Evolutionary conservation across 2,329 filamentous ascomycete genomes (phyloP), one percentile per base, ranked within the genome.

Genomic region (Huntiella moniliformis): DNA sequence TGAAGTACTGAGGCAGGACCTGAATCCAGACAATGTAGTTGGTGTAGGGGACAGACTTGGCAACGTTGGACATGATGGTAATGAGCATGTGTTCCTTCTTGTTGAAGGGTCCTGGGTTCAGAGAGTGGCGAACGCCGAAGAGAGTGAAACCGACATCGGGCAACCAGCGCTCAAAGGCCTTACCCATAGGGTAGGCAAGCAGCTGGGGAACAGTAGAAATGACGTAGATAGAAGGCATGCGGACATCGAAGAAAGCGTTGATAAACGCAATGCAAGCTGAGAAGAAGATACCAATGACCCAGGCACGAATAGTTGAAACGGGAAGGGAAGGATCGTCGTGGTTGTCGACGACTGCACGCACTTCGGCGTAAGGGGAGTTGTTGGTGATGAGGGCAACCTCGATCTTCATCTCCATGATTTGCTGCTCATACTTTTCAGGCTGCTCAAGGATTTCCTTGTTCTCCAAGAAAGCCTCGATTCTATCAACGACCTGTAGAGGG

Each of bases 11-110:
- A 0, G 64, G 64, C 18, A 71, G 55, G 31, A 63, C 55, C 47
- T 71, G 68, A 2, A 63, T 64, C 65, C 66, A 70, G 40, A 69
- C 61, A 41, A 71, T 66, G 50, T 66, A 64, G 54, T 65, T 58
- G 1, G 67, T 69, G 52, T 71, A 71, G 0, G 68, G 67, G 11
- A 61, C 54, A 17, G 60, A 61, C 53, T 60, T 64, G 13, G 62
- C 61, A 3, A 64, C 65, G 54, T 74, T 73, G 36, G 74, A 69
- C 65, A 71, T 70, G 54, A 70, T 66, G 28, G 67, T 65, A 50
- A 74, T 69, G 42, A 74, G 57, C 61, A 71, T 65, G 56, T 73
- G 70, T 55, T 73, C 70, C 56, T 73, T 74, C 54, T 65, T 65
- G 51, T 65, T 68, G 56, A 73, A 73, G 1, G 61, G 63, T 0